A percentile compares a stretch with the other conserved stretches of the same genome.
phyloP scores from a whole-genome alignment of 2,329 filamentous ascomycete genomes.

The Colletotrichum gigasporum region DNA sequence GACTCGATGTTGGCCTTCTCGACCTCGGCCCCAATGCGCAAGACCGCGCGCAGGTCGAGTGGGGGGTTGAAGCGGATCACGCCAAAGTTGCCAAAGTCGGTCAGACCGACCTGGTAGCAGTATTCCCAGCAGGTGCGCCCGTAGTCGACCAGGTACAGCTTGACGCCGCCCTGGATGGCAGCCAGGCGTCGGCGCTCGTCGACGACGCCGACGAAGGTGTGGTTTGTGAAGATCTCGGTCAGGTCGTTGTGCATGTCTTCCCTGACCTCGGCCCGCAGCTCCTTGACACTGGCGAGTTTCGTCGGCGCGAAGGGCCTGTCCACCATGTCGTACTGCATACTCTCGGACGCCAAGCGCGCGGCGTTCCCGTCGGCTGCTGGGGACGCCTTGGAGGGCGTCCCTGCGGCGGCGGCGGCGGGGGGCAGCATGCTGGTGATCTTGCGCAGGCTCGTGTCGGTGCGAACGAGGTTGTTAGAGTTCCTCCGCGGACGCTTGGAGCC shows the following conservation, averaged over 20 bases:
- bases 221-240: constrained; percentile 85
- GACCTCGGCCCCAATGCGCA: constrained; percentile 76
- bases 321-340: constrained; percentile 75
- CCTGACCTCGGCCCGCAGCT: constrained; percentile 82
- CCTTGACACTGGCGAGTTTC: constrained; percentile 84
- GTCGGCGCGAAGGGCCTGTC: constrained; percentile 77
- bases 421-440: constrained; percentile 98
- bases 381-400: constrained; percentile 27
- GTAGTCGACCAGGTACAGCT: constrained; percentile 93
- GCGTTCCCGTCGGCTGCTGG: constrained; percentile 45
- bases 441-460: constrained; percentile 86
- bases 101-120: constrained; percentile 94
- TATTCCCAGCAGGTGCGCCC: constrained; percentile 87
- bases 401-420: constrained; percentile 60
- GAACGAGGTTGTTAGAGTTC: constrained; percentile 79
- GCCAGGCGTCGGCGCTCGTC: constrained; percentile 87
- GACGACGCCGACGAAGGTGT: constrained; percentile 93
- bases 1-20: constrained; percentile 63
- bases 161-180: constrained; percentile 93
- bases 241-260: constrained; percentile 85
- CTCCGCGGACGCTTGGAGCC: constrained; percentile 49
- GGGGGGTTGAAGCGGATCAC: constrained; percentile 81
- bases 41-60: constrained; percentile 74
- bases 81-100: constrained; percentile 96
- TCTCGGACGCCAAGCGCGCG: constrained; percentile 51